Evolutionary conservation across 2,329 filamentous ascomycete species (phyloP), one percentile per base, ranked within the genome.

Genomic region (Ophiostoma quercus): DNA sequence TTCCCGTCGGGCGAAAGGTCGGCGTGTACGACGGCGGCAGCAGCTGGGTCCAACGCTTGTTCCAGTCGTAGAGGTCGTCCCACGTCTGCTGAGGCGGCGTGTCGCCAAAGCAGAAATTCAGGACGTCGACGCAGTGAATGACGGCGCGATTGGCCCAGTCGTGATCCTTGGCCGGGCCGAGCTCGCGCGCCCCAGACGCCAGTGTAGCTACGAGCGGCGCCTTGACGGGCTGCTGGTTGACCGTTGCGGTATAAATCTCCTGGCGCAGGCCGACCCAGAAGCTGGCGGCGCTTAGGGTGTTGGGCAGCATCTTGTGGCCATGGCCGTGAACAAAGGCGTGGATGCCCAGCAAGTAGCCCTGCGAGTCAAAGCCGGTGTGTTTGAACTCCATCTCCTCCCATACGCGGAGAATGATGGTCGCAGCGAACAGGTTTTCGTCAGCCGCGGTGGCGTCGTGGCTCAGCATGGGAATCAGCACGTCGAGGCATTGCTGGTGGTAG

Each of bases 71-170:
- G 14, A 88, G 77, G 32, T 80, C 78, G 7, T 76, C 77, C 79
- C 85, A 87, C 47, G 75, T 72, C 62, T 68, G 77, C 72, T 70
- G 78, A 72, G 74, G 75, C 73, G 29, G n/a, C 19, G 74, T 75
- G 19, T 81, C 78, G 1, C 82, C 81, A 73, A 88, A 89, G 75
- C 87, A 90, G 74, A 84, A 88, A 71, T 88, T 85, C 19, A 90
- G 77, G 0, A 89, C 85, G 72, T 88, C 85, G n/a, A 86, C 86
- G 69, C 86, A 87, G 73, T 87, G 84, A 2, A 87, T 82, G 0
- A 90, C 82, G 19, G 87, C 84, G 19, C 86, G 82, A 75, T 89
- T 88, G 1, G 86, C 84, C 86, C 86, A 88, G 0, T 80, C 80
- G 71, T 82, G 83, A 72, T 88, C 86, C 62, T 82, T 81, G 0